phyloP scores from a whole-genome alignment of 345 rosid species.

The Balakata baccata region DNA sequence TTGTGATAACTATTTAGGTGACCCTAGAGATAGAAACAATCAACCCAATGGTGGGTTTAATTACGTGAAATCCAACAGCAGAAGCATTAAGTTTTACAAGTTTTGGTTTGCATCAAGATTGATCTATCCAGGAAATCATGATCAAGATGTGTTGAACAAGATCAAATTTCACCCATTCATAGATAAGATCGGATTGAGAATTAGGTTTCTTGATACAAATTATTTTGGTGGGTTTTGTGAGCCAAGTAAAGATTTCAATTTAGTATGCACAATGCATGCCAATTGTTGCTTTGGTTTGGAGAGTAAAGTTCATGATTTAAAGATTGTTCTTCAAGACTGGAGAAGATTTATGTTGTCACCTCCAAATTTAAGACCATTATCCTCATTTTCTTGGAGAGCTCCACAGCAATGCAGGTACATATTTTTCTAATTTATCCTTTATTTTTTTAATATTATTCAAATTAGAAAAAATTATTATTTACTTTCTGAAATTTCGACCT shows the following conservation, averaged over 20 bases:
- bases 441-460: not conserved
- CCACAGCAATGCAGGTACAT: constrained; percentile 54
- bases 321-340: constrained; percentile 60
- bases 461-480: no score
- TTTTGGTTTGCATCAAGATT: constrained; percentile 61
- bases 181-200: constrained; percentile 35
- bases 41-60: constrained; percentile 69
- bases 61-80: constrained; percentile 50
- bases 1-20: constrained; percentile 53
- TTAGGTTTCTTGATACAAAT: constrained; percentile 61
- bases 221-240: constrained; percentile 75
- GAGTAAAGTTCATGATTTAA: constrained; percentile 59
- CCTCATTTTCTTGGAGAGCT: constrained; percentile 47
- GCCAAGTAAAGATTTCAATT: constrained; percentile 46
- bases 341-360: constrained; percentile 37
- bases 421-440: not conserved
- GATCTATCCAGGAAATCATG: constrained; percentile 48
- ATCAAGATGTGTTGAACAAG: constrained; percentile 72
- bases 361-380: constrained; percentile 6
- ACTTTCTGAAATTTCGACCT: no score
- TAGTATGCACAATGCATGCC: constrained; percentile 79
- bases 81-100: constrained; percentile 57
- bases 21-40: constrained; percentile 39
- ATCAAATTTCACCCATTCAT: constrained; percentile 47
- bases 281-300: constrained; percentile 70